Conservation (phyloP, 164 flowering plant species). For the grape (Vitis vinifera) region ASM3070453v1 NC_081809.1:9620001-9620500, state of each 20-base stretch:
- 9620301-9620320: neutral
- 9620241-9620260: neutral
- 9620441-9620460: neutral
- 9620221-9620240: neutral
- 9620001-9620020: constrained; percentile 2
- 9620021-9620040: neutral
- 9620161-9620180: neutral
- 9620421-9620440: neutral
- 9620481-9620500: too few species aligned
- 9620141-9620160: neutral
- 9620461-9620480: too few species aligned
- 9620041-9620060: neutral
- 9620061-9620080: constrained; percentile 1
- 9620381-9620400: neutral
- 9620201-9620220: neutral
- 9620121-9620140: constrained; percentile 1
- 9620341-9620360: constrained; percentile 3
- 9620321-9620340: constrained; percentile 10
- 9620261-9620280: constrained; percentile 1
- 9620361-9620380: neutral
- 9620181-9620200: constrained; percentile 10
- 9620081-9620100: constrained; percentile 1
- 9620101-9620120: constrained; percentile 14
- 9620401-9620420: neutral
- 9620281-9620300: constrained; percentile 3